These are phyloP conservation scores for Hibiscus trionum DNA, from an alignment of 345 rosid species.

Conservation along the genomic window DNA sequence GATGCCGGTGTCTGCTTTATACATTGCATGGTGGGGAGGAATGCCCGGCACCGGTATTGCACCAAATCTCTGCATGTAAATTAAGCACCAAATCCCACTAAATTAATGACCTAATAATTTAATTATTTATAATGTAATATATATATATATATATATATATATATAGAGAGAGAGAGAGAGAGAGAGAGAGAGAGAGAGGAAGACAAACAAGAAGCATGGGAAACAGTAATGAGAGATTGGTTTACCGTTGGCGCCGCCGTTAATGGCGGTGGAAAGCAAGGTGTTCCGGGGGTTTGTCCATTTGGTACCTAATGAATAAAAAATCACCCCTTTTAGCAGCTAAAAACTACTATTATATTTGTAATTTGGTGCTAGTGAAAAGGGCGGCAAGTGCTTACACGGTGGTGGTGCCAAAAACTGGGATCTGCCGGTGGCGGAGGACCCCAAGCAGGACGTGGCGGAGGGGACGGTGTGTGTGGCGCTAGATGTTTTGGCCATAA, in stretches of 20 bases:
- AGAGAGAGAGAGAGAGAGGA: no score
- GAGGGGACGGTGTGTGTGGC: constrained; percentile 27
- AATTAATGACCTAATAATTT: background rate
- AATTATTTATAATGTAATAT: background rate
- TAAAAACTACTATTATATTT: background rate
- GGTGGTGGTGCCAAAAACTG: constrained; percentile 60
- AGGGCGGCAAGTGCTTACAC: constrained; percentile 13
- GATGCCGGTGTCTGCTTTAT: constrained; percentile 38
- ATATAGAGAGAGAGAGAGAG: no score
- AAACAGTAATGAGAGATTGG: constrained; percentile 11
- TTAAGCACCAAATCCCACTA: background rate
- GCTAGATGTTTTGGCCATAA: constrained; percentile 68
- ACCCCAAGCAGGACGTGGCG: constrained; percentile 39
- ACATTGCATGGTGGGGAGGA: constrained; percentile 31
- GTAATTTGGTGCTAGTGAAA: background rate
- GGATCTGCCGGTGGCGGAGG: constrained; percentile 29
- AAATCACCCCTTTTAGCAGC: background rate
- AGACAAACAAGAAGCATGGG: constrained; percentile 8
- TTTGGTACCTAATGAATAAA: constrained; percentile 30
- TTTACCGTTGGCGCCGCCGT: constrained; percentile 36
- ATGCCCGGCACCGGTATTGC: constrained; percentile 45
- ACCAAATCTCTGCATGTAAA: constrained; percentile 35
- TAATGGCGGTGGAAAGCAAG: constrained; percentile 48
- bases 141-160: background rate
- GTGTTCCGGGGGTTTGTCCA: constrained; percentile 43